phyloP scores from a whole-genome alignment of 805 yeast species.

The Ogataea polymorpha region DNA sequence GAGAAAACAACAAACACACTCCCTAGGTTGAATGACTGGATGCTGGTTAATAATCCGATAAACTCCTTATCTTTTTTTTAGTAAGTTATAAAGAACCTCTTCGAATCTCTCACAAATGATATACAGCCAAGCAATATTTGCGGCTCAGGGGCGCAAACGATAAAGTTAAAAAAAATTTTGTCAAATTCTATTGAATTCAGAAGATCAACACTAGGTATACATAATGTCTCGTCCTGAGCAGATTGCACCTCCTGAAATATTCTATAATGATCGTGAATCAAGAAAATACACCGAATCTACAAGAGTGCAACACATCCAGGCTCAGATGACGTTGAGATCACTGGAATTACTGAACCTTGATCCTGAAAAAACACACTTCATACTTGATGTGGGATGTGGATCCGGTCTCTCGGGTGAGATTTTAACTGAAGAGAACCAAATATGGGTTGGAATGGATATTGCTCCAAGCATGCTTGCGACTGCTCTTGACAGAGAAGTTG shows the following conservation, averaged over 20 bases:
- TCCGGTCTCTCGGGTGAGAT: conserved; percentile 96
- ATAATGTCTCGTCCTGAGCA: conserved; percentile 94
- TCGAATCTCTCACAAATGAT: not conserved
- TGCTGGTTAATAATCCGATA: too few relatives aligned
- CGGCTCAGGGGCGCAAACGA: conserved; percentile 2
- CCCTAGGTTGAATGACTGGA: not conserved
- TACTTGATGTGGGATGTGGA: conserved; percentile 95
- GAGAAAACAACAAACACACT: not conserved
- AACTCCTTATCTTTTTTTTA: too few relatives aligned
- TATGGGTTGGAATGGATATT: conserved; percentile 96
- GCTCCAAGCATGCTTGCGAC: conserved; percentile 95
- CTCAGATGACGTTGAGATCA: conserved; percentile 94
- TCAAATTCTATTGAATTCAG: not conserved
- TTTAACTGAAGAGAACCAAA: conserved; percentile 85
- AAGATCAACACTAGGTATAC: too few relatives aligned
- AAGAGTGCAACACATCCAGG: conserved; percentile 98
- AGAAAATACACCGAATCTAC: conserved; percentile 87
- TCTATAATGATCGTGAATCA: conserved; percentile 89
- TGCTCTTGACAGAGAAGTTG: conserved; percentile 87
- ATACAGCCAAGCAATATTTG: not conserved
- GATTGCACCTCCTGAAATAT: conserved; percentile 93
- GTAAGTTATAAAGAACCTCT: not conserved
- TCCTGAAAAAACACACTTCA: conserved; percentile 55
- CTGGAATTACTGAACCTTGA: conserved; percentile 80
- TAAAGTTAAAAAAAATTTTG: conserved; percentile 3